Evolutionary conservation across 1,284 basidiomycete genomes (phyloP).

Genomic region (Sporisorium graminicola): DNA sequence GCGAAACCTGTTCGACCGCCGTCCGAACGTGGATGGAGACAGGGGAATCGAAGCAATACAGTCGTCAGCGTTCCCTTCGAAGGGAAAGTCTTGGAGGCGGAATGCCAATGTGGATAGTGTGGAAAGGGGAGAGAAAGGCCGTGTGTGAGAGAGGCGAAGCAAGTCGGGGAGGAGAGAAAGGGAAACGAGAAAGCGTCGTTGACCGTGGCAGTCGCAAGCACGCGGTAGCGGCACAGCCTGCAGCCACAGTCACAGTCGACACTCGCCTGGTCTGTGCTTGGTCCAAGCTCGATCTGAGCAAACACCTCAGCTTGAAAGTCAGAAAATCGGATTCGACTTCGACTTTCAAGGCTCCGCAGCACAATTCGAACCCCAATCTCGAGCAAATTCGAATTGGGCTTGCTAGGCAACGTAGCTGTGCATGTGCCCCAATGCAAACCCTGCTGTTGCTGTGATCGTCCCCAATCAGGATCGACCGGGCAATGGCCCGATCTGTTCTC

Average conservation of each 20-base stretch:
- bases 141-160: not conserved
- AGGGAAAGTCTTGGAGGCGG: not conserved
- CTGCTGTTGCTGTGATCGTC: not conserved
- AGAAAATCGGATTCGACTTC: constrained; percentile 5
- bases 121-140: not conserved
- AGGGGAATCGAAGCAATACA: not conserved
- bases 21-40: not conserved
- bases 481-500: constrained; percentile 1
- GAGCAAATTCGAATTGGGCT: not conserved
- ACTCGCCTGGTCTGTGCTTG: constrained; percentile 36
- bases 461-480: constrained; percentile 1
- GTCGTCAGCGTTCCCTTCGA: not conserved
- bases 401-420: constrained; percentile 15
- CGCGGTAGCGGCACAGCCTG: constrained; percentile 30
- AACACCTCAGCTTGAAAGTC: not conserved
- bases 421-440: constrained; percentile 1
- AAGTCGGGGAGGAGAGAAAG: not conserved
- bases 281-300: constrained; percentile 11
- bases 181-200: constrained; percentile 8
- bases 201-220: not conserved
- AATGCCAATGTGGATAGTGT: constrained; percentile 5
- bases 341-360: not conserved
- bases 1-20: not conserved
- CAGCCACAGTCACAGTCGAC: not conserved
- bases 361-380: too few relatives aligned